Percentiles rank a stretch among this genome's conserved stretches.
Evolutionary conservation across 805 yeast species (phyloP).

Genomic region (Ogataea degrootiae): DNA sequence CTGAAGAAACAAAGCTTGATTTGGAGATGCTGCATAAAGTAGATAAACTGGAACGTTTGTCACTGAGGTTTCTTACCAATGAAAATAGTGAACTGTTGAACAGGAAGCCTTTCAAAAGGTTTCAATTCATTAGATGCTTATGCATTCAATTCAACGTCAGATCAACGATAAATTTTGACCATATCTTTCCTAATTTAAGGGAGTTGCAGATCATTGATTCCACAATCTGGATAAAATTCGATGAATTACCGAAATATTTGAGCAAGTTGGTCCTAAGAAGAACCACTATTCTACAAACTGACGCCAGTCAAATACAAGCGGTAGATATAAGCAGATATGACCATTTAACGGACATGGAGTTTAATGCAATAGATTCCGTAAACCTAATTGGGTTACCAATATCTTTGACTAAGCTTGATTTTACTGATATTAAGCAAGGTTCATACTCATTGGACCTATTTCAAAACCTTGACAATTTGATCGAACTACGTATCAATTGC

Average conservation of each 20-base stretch:
- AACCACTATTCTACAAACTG: not conserved
- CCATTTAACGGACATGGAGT: not conserved
- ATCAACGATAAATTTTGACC: not conserved
- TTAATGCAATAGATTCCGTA: not conserved
- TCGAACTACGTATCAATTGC: not conserved
- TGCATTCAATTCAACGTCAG: not conserved
- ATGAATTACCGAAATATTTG: not conserved
- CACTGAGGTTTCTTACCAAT: not conserved
- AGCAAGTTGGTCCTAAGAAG: not conserved
- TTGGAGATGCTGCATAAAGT: not conserved
- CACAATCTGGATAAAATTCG: not conserved
- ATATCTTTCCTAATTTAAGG: not conserved
- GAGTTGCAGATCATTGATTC: not conserved
- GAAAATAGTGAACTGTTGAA: not conserved
- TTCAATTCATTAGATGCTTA: not conserved
- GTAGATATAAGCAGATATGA: not conserved
- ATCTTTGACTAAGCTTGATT: not conserved
- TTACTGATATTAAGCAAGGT: not conserved
- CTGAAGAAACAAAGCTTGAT: not conserved
- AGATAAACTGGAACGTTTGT: not conserved
- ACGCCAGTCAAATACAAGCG: not conserved
- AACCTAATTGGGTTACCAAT: not conserved
- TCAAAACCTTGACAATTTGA: not conserved
- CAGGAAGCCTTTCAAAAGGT: not conserved
- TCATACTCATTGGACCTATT: not conserved